Conservation (phyloP, 345 rosid genomes). For the Rhodomyrtus tomentosa region DNA sequence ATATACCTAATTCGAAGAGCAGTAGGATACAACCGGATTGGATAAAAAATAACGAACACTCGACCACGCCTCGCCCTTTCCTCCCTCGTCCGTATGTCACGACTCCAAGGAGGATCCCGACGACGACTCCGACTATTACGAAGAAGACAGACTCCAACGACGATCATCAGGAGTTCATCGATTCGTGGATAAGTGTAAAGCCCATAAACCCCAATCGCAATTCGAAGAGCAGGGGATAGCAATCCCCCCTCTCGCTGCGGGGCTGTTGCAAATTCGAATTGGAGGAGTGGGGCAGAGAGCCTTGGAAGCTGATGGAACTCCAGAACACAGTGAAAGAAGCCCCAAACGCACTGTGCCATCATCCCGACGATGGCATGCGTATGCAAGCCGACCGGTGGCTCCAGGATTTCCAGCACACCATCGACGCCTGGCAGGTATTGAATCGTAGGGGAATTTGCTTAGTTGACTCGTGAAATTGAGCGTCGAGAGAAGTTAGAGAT, state of each 20-base stretch:
- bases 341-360: slow-evolving; percentile 94
- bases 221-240: neutral
- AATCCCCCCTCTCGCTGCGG: neutral
- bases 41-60: no score
- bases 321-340: slow-evolving; percentile 92
- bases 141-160: no score
- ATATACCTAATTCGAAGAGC: no score
- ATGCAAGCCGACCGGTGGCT: slow-evolving; percentile 91
- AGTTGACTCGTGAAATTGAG: neutral
- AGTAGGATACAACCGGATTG: no score
- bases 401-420: slow-evolving; percentile 81
- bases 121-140: no score
- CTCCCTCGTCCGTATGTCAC: no score
- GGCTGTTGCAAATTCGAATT: neutral
- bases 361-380: slow-evolving; percentile 81
- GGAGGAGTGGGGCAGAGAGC: neutral
- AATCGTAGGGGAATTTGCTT: neutral
- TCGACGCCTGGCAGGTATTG: slow-evolving; percentile 96
- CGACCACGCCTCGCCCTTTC: no score
- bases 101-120: no score
- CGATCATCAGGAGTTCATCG: neutral
- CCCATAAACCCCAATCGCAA: neutral
- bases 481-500: neutral
- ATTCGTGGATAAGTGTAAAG: neutral
- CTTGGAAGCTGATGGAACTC: slow-evolving; percentile 42